phyloP scores from a whole-genome alignment of 768 basidiomycete species.

The Lanmaoa rubissima region DNA sequence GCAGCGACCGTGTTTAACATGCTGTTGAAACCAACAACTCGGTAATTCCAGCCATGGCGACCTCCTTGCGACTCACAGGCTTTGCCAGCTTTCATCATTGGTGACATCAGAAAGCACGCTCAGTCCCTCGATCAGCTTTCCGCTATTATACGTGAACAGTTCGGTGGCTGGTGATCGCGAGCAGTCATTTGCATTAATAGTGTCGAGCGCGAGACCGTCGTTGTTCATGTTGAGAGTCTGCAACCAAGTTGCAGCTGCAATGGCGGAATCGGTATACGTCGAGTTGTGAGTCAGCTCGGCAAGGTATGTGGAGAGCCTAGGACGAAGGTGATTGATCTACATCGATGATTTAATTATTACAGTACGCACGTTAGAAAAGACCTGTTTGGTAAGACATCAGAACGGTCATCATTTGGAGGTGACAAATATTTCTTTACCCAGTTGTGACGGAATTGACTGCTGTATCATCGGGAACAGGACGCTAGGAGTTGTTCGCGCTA shows the following conservation, averaged over 20 bases:
- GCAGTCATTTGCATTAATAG: slow-evolving; percentile 46
- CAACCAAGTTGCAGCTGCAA: slow-evolving; percentile 49
- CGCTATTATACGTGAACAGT: slow-evolving; percentile 55
- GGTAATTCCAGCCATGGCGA: neutral
- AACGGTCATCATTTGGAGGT: neutral
- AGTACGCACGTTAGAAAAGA: slow-evolving; percentile 39
- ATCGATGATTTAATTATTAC: neutral
- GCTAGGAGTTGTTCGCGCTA: slow-evolving; percentile 25
- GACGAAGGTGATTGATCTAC: neutral
- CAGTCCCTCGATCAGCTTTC: slow-evolving; percentile 53
- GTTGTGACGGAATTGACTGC: slow-evolving; percentile 51
- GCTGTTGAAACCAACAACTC: slow-evolving; percentile 20
- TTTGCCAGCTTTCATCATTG: slow-evolving; percentile 40
- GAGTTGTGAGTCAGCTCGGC: slow-evolving; percentile 44
- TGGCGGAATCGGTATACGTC: slow-evolving; percentile 47
- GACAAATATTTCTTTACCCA: slow-evolving; percentile 32
- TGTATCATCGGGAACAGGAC: slow-evolving; percentile 42
- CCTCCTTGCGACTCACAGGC: slow-evolving; percentile 32
- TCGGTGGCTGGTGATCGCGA: slow-evolving; percentile 43
- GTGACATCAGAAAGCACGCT: slow-evolving; percentile 44
- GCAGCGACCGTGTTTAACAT: slow-evolving; percentile 39
- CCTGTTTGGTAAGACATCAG: slow-evolving; percentile 19
- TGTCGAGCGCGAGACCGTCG: slow-evolving; percentile 45
- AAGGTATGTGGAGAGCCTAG: slow-evolving; percentile 49
- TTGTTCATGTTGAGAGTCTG: slow-evolving; percentile 43